Conservation (phyloP, 169 alveolate genomes). For the Ichthyophthirius multifiliis region DNA sequence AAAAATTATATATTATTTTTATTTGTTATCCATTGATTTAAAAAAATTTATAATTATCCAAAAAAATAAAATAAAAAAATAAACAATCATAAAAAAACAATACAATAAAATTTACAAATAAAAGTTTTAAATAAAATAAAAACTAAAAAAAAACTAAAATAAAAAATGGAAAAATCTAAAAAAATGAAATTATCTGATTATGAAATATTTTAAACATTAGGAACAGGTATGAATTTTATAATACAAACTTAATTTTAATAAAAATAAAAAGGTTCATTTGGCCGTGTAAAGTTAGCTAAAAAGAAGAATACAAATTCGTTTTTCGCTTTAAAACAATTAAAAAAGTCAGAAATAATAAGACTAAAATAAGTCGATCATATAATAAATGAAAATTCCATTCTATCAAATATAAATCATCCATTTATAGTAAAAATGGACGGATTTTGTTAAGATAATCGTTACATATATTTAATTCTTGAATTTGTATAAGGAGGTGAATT, state of each 20-base stretch:
- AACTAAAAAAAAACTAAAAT: background rate
- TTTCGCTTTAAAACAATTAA: slow-evolving; percentile 76
- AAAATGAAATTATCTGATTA: slow-evolving; percentile 60
- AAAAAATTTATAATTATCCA: no score
- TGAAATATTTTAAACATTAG: slow-evolving; percentile 63
- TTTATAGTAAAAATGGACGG: slow-evolving; percentile 43
- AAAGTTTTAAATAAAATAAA: background rate
- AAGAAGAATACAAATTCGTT: slow-evolving; percentile 48
- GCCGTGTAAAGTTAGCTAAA: slow-evolving; percentile 88
- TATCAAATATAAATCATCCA: slow-evolving; percentile 39
- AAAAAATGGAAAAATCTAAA: slow-evolving; percentile 19
- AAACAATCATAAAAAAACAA: no score
- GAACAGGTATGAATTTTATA: slow-evolving; percentile 48
- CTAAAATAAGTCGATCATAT: slow-evolving; percentile 84
- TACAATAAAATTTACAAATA: background rate
- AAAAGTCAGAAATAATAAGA: slow-evolving; percentile 70
- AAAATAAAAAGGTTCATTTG: background rate
- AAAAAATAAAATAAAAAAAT: no score
- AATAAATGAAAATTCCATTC: slow-evolving; percentile 71
- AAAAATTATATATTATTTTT: no score
- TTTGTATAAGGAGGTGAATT: slow-evolving; percentile 89
- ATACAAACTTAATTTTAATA: background rate
- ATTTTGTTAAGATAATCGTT: slow-evolving; percentile 66
- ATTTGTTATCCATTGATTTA: no score
- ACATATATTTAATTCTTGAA: slow-evolving; percentile 66